Conservation (phyloP, 768 basidiomycete genomes). For the Leucocoprinus sp. region DNA sequence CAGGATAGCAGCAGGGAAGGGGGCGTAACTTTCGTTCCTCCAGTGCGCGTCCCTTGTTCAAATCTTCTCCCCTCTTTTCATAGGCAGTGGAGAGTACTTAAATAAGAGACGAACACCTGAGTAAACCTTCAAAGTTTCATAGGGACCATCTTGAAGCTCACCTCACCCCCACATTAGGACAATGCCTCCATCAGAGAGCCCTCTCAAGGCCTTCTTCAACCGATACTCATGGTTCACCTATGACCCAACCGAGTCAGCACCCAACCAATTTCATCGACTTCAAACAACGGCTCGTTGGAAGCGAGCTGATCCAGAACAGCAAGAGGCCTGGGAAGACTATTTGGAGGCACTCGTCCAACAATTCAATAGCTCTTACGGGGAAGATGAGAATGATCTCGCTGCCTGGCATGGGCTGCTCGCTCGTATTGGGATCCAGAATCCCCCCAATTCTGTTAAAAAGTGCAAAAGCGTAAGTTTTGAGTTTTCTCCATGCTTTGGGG, state of each 20-base stretch:
- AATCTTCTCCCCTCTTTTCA: too few relatives aligned
- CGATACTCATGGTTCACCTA: constrained; percentile 8
- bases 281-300: neutral
- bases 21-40: too few relatives aligned
- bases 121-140: too few relatives aligned
- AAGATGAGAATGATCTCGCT: neutral
- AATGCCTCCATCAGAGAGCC: too few relatives aligned
- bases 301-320: neutral
- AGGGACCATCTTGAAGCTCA: too few relatives aligned
- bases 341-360: constrained; percentile 1
- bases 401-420: neutral
- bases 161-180: too few relatives aligned
- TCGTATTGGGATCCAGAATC: neutral
- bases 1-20: too few relatives aligned
- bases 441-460: neutral
- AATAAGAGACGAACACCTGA: too few relatives aligned
- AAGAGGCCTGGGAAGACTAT: constrained; percentile 5
- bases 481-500: neutral
- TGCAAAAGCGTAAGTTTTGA: neutral
- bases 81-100: too few relatives aligned
- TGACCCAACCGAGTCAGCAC: constrained; percentile 1
- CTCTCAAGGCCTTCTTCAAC: constrained; percentile 8
- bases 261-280: constrained; percentile 7
- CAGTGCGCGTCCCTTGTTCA: too few relatives aligned
- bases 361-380: constrained; percentile 3